phyloP scores from a whole-genome alignment of 352 stramenopile genomes.

The Phytopythium vexans region DNA sequence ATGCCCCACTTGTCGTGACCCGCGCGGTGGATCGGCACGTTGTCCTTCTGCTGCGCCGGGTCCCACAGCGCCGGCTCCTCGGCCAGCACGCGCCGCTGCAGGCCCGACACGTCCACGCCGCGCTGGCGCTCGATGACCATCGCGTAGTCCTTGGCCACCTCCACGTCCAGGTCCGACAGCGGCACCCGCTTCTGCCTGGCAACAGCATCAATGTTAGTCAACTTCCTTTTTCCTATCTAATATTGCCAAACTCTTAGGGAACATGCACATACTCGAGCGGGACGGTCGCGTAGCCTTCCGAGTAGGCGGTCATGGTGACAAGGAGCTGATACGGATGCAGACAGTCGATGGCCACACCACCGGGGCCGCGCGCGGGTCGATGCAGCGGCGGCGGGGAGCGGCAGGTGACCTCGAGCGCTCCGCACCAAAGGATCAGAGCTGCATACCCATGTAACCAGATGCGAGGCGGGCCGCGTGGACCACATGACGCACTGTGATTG shows the following conservation, averaged over 20 bases:
- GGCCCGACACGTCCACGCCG: constrained; percentile 55
- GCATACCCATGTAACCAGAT: constrained; percentile 3
- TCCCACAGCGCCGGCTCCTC: constrained; percentile 60
- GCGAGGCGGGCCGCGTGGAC: background rate
- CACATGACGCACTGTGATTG: background rate
- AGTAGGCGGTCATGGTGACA: constrained; percentile 22
- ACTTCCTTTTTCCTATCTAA: constrained; percentile 1
- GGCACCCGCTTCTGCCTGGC: constrained; percentile 73
- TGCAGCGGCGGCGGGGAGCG: background rate
- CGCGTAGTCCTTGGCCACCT: constrained; percentile 28
- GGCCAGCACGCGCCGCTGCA: constrained; percentile 57
- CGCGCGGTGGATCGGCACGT: constrained; percentile 91
- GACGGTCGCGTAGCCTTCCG: constrained; percentile 16
- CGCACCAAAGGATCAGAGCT: background rate
- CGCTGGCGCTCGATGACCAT: constrained; percentile 61
- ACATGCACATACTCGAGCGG: constrained; percentile 27
- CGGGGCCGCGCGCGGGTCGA: background rate
- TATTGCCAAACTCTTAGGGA: background rate
- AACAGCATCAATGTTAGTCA: background rate
- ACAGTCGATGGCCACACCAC: background rate
- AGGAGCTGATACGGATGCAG: background rate
- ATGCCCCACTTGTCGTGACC: constrained; percentile 98
- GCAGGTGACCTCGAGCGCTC: background rate
- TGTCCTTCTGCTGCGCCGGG: constrained; percentile 66
- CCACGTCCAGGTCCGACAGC: constrained; percentile 45